A percentile compares a stretch with the other conserved stretches of the same genome.
Evolutionary conservation across 805 yeast genomes (phyloP).

Genomic region (Ogataea nonfermentans): DNA sequence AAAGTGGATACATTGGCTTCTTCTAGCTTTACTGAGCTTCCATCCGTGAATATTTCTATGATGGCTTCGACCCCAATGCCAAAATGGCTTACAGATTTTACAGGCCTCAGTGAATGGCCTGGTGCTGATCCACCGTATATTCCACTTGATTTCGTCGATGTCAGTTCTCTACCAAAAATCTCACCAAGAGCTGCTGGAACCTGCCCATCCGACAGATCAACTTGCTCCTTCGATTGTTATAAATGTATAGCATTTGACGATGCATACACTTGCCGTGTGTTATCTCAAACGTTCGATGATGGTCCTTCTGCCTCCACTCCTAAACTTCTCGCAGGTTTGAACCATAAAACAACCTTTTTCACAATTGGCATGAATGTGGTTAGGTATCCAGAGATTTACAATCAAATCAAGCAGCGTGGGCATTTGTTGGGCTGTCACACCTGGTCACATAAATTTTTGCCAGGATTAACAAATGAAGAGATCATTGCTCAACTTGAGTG

Average conservation of each 20-base stretch:
- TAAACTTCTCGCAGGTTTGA: slow-evolving; percentile 52
- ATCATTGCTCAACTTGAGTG: slow-evolving; percentile 88
- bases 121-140: slow-evolving; percentile 84
- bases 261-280: slow-evolving; percentile 64
- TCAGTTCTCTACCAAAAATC: slow-evolving; percentile 48
- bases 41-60: slow-evolving; percentile 25
- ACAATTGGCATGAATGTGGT: slow-evolving; percentile 81
- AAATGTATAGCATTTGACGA: slow-evolving; percentile 78
- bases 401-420: slow-evolving; percentile 53
- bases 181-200: slow-evolving; percentile 52
- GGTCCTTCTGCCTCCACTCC: slow-evolving; percentile 83
- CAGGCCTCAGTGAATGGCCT: slow-evolving; percentile 82
- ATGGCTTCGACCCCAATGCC: slow-evolving; percentile 51
- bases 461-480: slow-evolving; percentile 72
- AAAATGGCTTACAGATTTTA: slow-evolving; percentile 69
- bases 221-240: slow-evolving; percentile 85
- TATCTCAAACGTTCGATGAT: slow-evolving; percentile 92
- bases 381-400: slow-evolving; percentile 70
- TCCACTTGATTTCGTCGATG: slow-evolving; percentile 68
- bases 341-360: slow-evolving; percentile 70
- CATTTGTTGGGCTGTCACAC: slow-evolving; percentile 88
- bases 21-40: slow-evolving; percentile 14
- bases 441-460: slow-evolving; percentile 88
- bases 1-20: neutral
- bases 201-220: slow-evolving; percentile 51